A percentile compares a stretch with the other conserved stretches of the same genome.
phyloP scores from a whole-genome alignment of 371 early-diverging fungal genomes.

The Actinomortierella ambigua region DNA sequence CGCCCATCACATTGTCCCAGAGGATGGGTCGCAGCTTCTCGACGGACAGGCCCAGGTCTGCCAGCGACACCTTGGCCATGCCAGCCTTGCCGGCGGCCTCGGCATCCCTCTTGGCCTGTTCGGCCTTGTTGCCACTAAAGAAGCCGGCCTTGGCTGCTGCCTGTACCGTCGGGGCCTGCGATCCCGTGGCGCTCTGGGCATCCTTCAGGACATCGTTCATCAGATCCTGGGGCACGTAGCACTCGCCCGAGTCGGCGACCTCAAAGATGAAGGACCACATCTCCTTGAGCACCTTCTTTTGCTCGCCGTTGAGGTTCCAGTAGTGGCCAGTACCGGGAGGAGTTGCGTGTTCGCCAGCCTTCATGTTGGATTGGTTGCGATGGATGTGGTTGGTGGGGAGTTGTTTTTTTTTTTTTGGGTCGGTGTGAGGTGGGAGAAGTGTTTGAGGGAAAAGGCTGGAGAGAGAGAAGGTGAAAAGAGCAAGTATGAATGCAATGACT shows the following conservation, averaged over 20 bases:
- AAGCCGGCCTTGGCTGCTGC: slow-evolving; percentile 33
- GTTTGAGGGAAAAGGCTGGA: no score
- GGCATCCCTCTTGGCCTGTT: slow-evolving; percentile 28
- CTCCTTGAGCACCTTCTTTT: slow-evolving; percentile 56
- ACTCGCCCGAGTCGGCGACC: slow-evolving; percentile 37
- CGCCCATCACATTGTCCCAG: slow-evolving; percentile 40
- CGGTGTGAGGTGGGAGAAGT: no score
- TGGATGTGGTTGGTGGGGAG: no score
- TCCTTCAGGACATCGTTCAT: slow-evolving; percentile 23
- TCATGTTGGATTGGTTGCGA: slow-evolving; percentile 2
- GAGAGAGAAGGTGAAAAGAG: no score
- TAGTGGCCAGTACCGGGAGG: slow-evolving; percentile 44
- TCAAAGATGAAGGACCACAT: slow-evolving; percentile 58
- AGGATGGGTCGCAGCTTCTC: slow-evolving; percentile 30
- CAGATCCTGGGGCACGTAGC: slow-evolving; percentile 10
- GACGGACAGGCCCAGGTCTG: slow-evolving; percentile 28
- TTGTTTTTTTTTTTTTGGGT: no score
- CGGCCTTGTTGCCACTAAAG: slow-evolving; percentile 22
- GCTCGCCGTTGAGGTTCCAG: slow-evolving; percentile 50
- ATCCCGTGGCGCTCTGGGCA: slow-evolving; percentile 3
- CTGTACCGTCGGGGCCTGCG: slow-evolving; percentile 14
- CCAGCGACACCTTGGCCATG: slow-evolving; percentile 32
- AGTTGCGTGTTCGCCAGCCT: slow-evolving; percentile 18
- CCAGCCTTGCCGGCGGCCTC: slow-evolving; percentile 26
- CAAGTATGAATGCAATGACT: no score